Evolutionary conservation across 768 basidiomycete genomes (phyloP), one percentile per base, ranked within the genome.

Genomic region (Xerocomus spinulosus): DNA sequence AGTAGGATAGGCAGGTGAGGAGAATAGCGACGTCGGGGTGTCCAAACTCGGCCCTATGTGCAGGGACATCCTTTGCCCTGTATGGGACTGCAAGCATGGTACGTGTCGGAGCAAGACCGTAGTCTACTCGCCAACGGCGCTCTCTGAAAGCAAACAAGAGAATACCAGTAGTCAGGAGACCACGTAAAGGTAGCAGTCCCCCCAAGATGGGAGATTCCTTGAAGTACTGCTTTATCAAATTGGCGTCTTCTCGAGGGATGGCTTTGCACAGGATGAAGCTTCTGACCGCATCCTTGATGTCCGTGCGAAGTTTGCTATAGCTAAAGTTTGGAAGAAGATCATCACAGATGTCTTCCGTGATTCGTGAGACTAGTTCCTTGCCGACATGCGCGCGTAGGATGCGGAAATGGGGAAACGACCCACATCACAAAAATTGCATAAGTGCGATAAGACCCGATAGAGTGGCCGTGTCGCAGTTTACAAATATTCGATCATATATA

Each of bases 1-100:
- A 61, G 43, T 64, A 64, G 38, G 48, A 43, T 6, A 49, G 24
- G 8, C 48, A 49, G 0, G 48, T 49, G 5, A 49, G 30, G n/a
- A 44, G 41, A 40, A 64, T 52, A 5, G 45, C 39, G 7, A 64
- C 50, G 24, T 64, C 62, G 10, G 62, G 63, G 35, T 64, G 62
- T 9, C 55, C 58, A 30, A 64, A 64, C 33, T 64, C 63, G 24
- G 62, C 57, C 14, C 58, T 43, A 12, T 41, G 48, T 18, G 63
- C 42, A 1, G 63, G 63, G 17, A 54, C 46, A 25, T 64, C 63
- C 26, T 64, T 64, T 9, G 63, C 63, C 9, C 60, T 52, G 41
- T 57, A 64, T 2, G 62, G 62, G 5, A 64, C 62, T 14, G 62
- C 63, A 13, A 64, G 51, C 53, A 52, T 48, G 0, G 63, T 56